Evolutionary conservation across 768 basidiomycete genomes (phyloP).

Genomic region (Mycena epipterygia): DNA sequence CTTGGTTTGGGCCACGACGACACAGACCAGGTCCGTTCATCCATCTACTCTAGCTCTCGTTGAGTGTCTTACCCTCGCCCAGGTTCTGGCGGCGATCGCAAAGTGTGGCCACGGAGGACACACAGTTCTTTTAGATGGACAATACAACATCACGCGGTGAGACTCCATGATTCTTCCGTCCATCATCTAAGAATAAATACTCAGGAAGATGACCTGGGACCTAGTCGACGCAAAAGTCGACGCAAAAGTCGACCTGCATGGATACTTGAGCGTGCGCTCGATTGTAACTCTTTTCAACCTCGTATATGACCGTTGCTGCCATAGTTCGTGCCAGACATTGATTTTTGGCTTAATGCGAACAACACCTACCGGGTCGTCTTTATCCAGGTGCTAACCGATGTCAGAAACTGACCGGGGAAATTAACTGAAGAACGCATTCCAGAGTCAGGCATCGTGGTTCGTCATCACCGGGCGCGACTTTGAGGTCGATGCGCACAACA

Average conservation of each 20-base stretch:
- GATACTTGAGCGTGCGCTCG: constrained; percentile 50
- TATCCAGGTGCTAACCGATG: constrained; percentile 58
- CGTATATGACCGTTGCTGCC: neutral
- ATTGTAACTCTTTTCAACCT: neutral
- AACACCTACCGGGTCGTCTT: constrained; percentile 74
- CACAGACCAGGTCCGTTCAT: constrained; percentile 41
- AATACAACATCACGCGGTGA: constrained; percentile 56
- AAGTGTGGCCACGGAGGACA: constrained; percentile 51
- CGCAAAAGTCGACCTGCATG: constrained; percentile 43
- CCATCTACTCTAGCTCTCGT: too few species aligned
- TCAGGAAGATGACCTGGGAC: constrained; percentile 57
- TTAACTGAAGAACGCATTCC: neutral
- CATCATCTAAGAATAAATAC: neutral
- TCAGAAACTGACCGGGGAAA: neutral
- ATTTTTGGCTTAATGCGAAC: constrained; percentile 67
- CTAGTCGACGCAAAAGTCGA: constrained; percentile 44
- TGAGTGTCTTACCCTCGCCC: too few species aligned
- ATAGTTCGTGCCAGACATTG: constrained; percentile 67
- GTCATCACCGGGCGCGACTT: constrained; percentile 71
- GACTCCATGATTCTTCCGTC: neutral
- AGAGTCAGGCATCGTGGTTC: constrained; percentile 77
- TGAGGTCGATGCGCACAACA: constrained; percentile 66
- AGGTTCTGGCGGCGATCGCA: constrained; percentile 52
- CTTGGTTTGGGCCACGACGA: constrained; percentile 46
- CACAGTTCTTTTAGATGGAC: constrained; percentile 48